These are phyloP conservation scores for Gastrolobium villosum DNA, from an alignment of 306 rosid species.

Conservation along the genomic window DNA sequence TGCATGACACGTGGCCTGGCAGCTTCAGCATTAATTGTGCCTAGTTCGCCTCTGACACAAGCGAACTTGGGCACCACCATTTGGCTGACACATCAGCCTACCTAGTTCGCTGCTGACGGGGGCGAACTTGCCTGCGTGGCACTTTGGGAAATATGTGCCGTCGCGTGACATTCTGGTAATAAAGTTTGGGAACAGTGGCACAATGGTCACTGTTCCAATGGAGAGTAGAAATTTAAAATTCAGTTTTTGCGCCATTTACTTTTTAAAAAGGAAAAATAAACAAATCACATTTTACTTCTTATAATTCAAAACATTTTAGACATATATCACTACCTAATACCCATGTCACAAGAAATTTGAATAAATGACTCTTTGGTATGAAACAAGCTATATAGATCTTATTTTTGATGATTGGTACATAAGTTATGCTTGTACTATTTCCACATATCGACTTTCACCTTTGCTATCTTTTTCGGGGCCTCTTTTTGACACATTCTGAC, in stretches of 20 bases:
- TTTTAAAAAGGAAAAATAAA: background rate
- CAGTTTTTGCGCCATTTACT: slow-evolving; percentile 31
- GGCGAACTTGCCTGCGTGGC: too few relatives aligned
- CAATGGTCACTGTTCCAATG: too few relatives aligned
- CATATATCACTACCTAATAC: background rate
- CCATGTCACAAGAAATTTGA: slow-evolving; percentile 3
- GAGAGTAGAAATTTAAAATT: slow-evolving; percentile 22
- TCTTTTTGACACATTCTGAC: slow-evolving; percentile 44
- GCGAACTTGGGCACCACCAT: too few relatives aligned
- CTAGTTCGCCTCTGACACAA: too few relatives aligned
- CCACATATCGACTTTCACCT: slow-evolving; percentile 13
- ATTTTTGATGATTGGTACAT: slow-evolving; percentile 31
- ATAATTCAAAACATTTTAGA: background rate
- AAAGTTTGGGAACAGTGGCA: too few relatives aligned
- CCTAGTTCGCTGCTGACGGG: too few relatives aligned
- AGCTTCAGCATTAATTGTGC: too few relatives aligned
- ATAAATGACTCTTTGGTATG: background rate
- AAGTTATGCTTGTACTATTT: slow-evolving; percentile 40
- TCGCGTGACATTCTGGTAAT: too few relatives aligned
- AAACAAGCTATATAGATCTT: slow-evolving; percentile 16
- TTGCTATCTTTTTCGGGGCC: slow-evolving; percentile 39
- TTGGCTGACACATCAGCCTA: too few relatives aligned
- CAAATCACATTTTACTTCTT: background rate
- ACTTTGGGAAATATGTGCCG: too few relatives aligned
- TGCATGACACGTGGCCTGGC: too few relatives aligned